Conservation (phyloP, 805 yeast genomes). For the Metschnikowia similis region DNA sequence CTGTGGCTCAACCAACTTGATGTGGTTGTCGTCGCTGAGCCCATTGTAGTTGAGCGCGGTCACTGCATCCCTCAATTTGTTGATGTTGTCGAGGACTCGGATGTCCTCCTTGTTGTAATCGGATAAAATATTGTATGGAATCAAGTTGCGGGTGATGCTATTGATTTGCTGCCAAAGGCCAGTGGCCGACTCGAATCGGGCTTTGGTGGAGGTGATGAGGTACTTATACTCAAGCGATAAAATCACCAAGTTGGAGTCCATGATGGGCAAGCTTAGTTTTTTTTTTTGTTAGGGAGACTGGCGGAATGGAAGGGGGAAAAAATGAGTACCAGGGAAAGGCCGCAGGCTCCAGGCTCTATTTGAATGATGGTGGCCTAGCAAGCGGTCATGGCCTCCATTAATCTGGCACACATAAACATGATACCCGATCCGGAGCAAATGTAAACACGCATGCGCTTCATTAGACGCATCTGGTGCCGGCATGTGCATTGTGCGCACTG, state of each 20-base stretch:
- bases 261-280: neutral
- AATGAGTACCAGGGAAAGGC: neutral
- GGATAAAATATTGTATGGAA: constrained; percentile 13
- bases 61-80: constrained; percentile 9
- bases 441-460: constrained; percentile 3
- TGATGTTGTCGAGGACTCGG: constrained; percentile 16
- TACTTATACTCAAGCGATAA: constrained; percentile 28
- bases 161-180: constrained; percentile 31
- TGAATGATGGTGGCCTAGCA: neutral
- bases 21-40: constrained; percentile 13
- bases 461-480: neutral
- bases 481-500: neutral
- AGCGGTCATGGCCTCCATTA: neutral
- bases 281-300: neutral
- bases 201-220: constrained; percentile 17
- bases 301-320: neutral
- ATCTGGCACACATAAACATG: neutral
- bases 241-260: constrained; percentile 20
- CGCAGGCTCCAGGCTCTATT: neutral
- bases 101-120: constrained; percentile 8
- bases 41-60: constrained; percentile 16
- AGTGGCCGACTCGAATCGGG: constrained; percentile 25
- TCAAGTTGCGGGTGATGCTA: constrained; percentile 14
- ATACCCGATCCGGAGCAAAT: constrained; percentile 4
- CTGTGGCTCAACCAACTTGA: constrained; percentile 29